These are phyloP conservation scores for Diaporthe ampelina DNA, from an alignment of 2,329 filamentous ascomycete genomes.

Conservation along the genomic window DNA sequence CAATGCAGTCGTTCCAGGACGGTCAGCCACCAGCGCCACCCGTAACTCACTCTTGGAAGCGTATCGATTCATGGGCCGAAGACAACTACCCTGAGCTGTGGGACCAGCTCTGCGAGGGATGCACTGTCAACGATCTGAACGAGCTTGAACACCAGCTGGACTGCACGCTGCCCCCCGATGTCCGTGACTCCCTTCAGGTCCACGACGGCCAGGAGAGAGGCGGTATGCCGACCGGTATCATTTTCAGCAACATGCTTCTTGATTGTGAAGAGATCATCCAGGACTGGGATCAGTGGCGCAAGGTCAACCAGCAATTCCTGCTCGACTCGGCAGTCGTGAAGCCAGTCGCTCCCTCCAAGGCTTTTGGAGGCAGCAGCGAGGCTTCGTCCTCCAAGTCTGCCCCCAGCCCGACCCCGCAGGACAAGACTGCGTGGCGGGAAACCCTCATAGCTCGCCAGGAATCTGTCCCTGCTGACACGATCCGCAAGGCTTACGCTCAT, in stretches of 20 bases:
- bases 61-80: conserved; percentile 94
- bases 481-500: conserved; percentile 95
- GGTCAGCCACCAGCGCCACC: conserved; percentile 92
- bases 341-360: conserved; percentile 78
- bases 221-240: conserved; percentile 89
- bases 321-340: conserved; percentile 69
- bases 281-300: conserved; percentile 97
- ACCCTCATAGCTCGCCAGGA: conserved; percentile 88
- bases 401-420: conserved; percentile 62
- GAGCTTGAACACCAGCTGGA: conserved; percentile 97
- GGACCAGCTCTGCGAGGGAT: conserved; percentile 93
- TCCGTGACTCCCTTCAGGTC: conserved; percentile 89
- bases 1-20: conserved; percentile 95
- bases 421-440: conserved; percentile 82
- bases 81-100: conserved; percentile 95
- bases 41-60: conserved; percentile 89
- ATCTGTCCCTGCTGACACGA: conserved; percentile 85
- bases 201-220: conserved; percentile 99
- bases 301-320: conserved; percentile 91
- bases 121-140: conserved; percentile 94
- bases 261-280: conserved; percentile 99
- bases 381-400: conserved; percentile 78
- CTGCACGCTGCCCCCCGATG: conserved; percentile 91
- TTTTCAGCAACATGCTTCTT: conserved; percentile 94
- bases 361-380: conserved; percentile 74